A percentile compares a stretch with the other conserved stretches of the same genome.
phyloP scores from a whole-genome alignment of 2,329 filamentous ascomycete species.

The Arthrobotrys sphaeroides region DNA sequence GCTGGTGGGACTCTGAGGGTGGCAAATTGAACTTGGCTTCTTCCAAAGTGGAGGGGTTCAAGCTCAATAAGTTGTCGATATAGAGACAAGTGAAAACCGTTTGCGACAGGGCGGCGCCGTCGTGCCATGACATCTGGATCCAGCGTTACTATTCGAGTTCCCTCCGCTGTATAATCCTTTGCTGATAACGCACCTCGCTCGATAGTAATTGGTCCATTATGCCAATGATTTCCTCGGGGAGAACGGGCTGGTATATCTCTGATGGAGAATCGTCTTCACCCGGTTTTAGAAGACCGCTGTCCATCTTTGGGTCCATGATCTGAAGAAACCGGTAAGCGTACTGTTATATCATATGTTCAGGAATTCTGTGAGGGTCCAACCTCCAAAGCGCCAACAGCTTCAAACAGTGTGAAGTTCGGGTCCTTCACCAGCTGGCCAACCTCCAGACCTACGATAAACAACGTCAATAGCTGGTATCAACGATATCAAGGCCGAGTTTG shows the following conservation, averaged over 20 bases:
- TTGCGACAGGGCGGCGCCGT: conserved; percentile 93
- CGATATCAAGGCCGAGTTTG: background rate
- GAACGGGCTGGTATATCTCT: conserved; percentile 73
- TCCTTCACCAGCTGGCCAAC: conserved; percentile 91
- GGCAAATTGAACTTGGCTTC: conserved; percentile 70
- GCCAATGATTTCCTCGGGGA: conserved; percentile 83
- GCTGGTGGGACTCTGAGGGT: conserved; percentile 54
- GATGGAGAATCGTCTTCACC: conserved; percentile 87
- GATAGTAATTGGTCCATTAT: conserved; percentile 94
- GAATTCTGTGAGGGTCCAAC: conserved; percentile 60
- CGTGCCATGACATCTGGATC: conserved; percentile 88
- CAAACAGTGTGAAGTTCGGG: conserved; percentile 91
- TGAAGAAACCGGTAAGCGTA: conserved; percentile 61
- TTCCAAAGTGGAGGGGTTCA: conserved; percentile 71
- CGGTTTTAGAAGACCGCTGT: conserved; percentile 82
- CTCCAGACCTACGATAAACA: conserved; percentile 69
- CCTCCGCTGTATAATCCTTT: background rate
- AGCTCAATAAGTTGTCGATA: conserved; percentile 81
- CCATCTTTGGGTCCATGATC: conserved; percentile 99
- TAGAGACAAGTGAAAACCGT: conserved; percentile 94
- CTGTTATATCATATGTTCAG: conserved; percentile 20
- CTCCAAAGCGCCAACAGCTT: conserved; percentile 88
- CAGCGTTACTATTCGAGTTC: conserved; percentile 23
- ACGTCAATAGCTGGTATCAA: background rate
- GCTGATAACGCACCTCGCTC: conserved; percentile 73